Base-by-base conservation (phyloP, 352 stramenopile species). In the Phytophthora vignae region DNA sequence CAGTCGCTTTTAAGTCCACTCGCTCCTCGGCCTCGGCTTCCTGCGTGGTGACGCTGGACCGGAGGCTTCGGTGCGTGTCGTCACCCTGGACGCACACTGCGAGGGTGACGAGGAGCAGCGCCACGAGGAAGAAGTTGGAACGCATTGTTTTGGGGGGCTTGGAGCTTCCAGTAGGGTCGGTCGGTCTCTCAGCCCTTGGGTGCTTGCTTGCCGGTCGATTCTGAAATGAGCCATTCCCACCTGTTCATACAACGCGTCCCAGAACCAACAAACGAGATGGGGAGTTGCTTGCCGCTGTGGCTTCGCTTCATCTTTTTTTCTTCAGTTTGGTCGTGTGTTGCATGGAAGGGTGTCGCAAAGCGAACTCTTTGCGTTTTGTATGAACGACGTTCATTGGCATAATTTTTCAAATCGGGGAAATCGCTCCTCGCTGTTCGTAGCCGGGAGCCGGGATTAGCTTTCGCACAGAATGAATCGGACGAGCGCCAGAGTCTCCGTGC, bases 11-110 rank as follows among this genome's bases (percentile, higher is more conserved):
- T 8, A 53, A 17, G 8, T 21, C 3, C 14, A 12, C 17, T 53
- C 46, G n/a, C 46, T 53, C 46, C 46, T 53, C 46, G 17, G 42
- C 19, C 42, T 17, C 15, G 46, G 10, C 46, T 10, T 27, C 19
- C 17, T 21, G 17, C 14, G n/a, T 48, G 40, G n/a, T 66, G 17
- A 7, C 53, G 36, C 54, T 63, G 38, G 55, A 49, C 38, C 62
- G 69, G 42, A 73, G 36, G 19, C 60, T 55, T 15, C 67, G 48
- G 44, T 64, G 57, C 15, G 57, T 31, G 25, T 21, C 53, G 29
- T 25, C 44, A 60, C 7, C 60, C 10, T 52, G 22, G 21, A 67
- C 61, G 19, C 53, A 54, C 31, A 31, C 21, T 40, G 19, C 38
- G 4, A 67, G 25, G 12, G 55, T 25, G 11, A 67, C 1, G 15